Base-by-base conservation (phyloP, 208 protist genomes). In the Trypanosoma boissoni region DNA sequence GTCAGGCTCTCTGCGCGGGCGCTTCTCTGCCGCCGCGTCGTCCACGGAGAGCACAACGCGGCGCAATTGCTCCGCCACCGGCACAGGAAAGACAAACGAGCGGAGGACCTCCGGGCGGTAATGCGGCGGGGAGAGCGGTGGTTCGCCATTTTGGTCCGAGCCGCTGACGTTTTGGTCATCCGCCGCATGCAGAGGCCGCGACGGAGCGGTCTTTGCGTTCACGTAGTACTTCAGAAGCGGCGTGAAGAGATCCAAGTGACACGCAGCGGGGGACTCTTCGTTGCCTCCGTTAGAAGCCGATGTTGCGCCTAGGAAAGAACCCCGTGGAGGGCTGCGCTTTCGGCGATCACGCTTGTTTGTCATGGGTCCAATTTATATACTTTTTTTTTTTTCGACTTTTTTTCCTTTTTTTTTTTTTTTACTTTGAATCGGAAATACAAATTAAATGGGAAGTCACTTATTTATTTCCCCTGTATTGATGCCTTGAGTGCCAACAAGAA, bases 181-280 rank as follows among this genome's bases (percentile, higher is more conserved):
- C 32, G 14, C n/a, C 18, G 3, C 23, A 24, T 1, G 21, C 45
- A 41, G 48, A 34, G 21, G n/a, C n/a, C n/a, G n/a, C n/a, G n/a
- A n/a, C n/a, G n/a, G n/a, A n/a, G n/a, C n/a, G n/a, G n/a, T n/a
- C n/a, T n/a, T n/a, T n/a, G n/a, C n/a, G n/a, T n/a, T n/a, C n/a
- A 83, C 44, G 44, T 68, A 76, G 45, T 77, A 74, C 43, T 86
- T 59, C 18, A 83, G 42, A 24, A 77, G 64, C 16, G 74, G 54
- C 16, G 50, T 58, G 24, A 86, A 76, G 12, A 90, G 75, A 20
- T 81, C 78, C 20, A 68, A 27, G 36, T 82, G 71, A 26, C 49
- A 50, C 18, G 55, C 36, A 0, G 31, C 43, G 16, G 31, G 4
- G 10, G 3, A 2, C 18, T 32, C 20, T 57, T 50, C 34, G 50